Percentiles rank a stretch among this genome's conserved stretches.
phyloP scores from a whole-genome alignment of 2,329 filamentous ascomycete genomes.

The Eutypella sp. region DNA sequence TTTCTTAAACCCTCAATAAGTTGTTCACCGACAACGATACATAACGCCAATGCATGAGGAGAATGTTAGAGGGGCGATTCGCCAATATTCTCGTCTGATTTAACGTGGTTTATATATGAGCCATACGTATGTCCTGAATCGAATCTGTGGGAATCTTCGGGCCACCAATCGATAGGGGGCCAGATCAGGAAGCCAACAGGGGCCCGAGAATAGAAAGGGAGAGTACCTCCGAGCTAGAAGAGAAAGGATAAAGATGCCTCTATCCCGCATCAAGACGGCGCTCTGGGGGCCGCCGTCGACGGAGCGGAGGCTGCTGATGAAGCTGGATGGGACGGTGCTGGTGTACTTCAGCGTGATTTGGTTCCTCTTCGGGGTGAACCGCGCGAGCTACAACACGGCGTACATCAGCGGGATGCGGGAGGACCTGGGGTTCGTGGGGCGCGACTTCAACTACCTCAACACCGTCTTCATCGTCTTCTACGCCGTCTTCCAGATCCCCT shows the following conservation, averaged over 20 bases:
- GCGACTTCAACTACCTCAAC: conserved; percentile 35
- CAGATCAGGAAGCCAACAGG: no score
- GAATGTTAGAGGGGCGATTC: no score
- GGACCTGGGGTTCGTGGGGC: conserved; percentile 31
- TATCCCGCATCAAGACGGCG: not conserved
- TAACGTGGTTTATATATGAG: no score
- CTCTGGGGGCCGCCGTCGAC: conserved; percentile 10
- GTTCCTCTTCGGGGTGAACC: conserved; percentile 42
- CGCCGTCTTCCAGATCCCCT: conserved; percentile 39
- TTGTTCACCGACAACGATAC: no score
- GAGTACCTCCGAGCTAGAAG: no score
- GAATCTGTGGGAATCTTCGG: no score
- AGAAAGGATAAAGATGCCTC: not conserved
- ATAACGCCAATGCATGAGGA: no score
- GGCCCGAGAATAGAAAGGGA: no score
- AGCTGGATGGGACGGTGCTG: conserved; percentile 36
- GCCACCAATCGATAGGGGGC: no score
- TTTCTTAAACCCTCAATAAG: no score
- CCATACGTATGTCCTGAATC: no score
- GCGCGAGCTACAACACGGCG: conserved; percentile 37
- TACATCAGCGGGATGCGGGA: conserved; percentile 39
- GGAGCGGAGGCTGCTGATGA: conserved; percentile 27
- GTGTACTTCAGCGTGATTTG: conserved; percentile 42
- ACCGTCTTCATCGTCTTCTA: conserved; percentile 34
- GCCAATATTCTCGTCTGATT: no score